Evolutionary conservation across 306 rosid species (phyloP).

Genomic region (Dicorynia guianensis): DNA sequence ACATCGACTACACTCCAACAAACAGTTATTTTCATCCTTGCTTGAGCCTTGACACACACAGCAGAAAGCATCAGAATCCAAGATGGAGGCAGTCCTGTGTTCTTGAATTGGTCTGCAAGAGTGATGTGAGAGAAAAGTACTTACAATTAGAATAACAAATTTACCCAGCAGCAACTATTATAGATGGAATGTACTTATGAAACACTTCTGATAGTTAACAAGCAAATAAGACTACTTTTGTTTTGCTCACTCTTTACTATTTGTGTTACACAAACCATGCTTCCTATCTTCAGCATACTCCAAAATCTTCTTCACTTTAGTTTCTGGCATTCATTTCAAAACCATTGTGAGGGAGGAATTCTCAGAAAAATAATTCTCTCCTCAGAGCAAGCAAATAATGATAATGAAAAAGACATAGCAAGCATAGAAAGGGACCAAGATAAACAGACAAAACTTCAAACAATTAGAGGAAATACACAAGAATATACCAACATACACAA

Average conservation of each 20-base stretch:
- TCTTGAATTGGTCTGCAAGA: conserved; percentile 56
- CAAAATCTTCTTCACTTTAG: conserved; percentile 39
- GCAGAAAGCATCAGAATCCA: conserved; percentile 60
- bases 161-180: conserved; percentile 7
- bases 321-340: conserved; percentile 49
- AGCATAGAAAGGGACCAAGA: conserved; percentile 1
- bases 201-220: conserved; percentile 18
- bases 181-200: conserved; percentile 8
- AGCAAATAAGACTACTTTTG: conserved; percentile 28
- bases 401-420: conserved; percentile 8
- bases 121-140: conserved; percentile 22
- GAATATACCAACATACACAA: neutral
- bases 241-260: conserved; percentile 56
- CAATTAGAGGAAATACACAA: neutral
- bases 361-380: conserved; percentile 35
- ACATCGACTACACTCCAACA: conserved; percentile 65
- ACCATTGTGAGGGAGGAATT: conserved; percentile 32
- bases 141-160: conserved; percentile 33
- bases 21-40: conserved; percentile 57
- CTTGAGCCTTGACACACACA: conserved; percentile 68
- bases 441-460: conserved; percentile 23
- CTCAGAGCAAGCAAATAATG: conserved; percentile 41
- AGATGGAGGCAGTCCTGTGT: conserved; percentile 37
- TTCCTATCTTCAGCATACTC: conserved; percentile 51
- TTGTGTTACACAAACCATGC: conserved; percentile 43